Conservation (phyloP, 2,329 filamentous ascomycete genomes). For the Paraphaeosphaeria sporulosa region DNA sequence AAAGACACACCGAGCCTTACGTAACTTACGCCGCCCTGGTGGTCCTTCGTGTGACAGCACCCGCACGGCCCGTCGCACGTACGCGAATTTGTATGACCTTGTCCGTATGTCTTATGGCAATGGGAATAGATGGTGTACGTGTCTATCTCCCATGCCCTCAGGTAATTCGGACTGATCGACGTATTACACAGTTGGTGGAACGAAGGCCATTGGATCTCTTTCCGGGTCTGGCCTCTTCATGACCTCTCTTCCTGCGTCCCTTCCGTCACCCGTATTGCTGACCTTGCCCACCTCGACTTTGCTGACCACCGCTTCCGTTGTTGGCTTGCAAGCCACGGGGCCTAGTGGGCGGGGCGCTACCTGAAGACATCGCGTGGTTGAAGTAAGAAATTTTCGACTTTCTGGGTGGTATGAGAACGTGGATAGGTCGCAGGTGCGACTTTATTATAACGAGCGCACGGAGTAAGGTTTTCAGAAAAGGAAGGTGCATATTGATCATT, state of each 20-base stretch:
- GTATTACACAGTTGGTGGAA: background rate
- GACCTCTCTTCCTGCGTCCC: background rate
- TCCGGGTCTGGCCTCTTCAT: background rate
- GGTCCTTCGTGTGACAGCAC: background rate
- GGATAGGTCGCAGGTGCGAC: background rate
- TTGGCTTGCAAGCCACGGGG: background rate
- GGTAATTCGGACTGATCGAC: background rate
- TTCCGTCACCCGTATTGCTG: background rate
- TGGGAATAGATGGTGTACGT: background rate
- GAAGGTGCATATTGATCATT: too few species aligned
- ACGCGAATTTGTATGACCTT: background rate
- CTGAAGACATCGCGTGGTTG: background rate
- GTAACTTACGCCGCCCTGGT: background rate
- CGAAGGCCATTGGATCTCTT: background rate
- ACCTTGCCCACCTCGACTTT: background rate
- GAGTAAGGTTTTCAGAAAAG: background rate
- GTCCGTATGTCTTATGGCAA: background rate
- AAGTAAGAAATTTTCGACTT: background rate
- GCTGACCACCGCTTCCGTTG: background rate
- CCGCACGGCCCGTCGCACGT: background rate
- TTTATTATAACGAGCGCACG: background rate
- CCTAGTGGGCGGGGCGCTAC: background rate
- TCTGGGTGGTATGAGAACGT: background rate
- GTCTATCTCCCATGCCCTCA: background rate
- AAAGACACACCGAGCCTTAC: background rate